Conservation (phyloP, 2,329 filamentous ascomycete species). For the Ceratocystis diversiconidia region DNA sequence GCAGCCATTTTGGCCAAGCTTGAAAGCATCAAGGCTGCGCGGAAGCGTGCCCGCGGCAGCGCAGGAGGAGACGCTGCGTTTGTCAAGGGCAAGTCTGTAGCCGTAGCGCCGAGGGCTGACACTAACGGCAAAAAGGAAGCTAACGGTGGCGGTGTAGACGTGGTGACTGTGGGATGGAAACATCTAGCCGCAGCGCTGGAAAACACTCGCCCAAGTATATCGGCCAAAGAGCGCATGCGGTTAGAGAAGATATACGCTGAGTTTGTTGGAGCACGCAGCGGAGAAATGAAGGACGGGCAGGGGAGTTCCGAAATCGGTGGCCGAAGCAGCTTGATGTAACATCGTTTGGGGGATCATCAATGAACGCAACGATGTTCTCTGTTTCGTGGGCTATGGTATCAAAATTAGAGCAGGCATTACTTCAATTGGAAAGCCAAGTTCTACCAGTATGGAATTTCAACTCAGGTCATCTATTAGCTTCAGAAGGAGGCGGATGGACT, state of each 20-base stretch:
- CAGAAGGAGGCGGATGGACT: too few relatives aligned
- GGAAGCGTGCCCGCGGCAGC: slow-evolving; percentile 29
- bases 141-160: slow-evolving; percentile 24
- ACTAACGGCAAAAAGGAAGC: neutral
- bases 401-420: too few relatives aligned
- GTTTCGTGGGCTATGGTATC: too few relatives aligned
- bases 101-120: slow-evolving; percentile 26
- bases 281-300: slow-evolving; percentile 89
- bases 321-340: slow-evolving; percentile 79
- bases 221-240: slow-evolving; percentile 57
- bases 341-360: too few relatives aligned
- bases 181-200: slow-evolving; percentile 68
- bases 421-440: too few relatives aligned
- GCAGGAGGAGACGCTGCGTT: slow-evolving; percentile 19
- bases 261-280: slow-evolving; percentile 83
- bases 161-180: slow-evolving; percentile 72
- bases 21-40: slow-evolving; percentile 58
- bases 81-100: slow-evolving; percentile 24
- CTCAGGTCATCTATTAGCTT: too few relatives aligned
- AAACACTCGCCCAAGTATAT: slow-evolving; percentile 70
- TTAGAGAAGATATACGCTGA: slow-evolving; percentile 75
- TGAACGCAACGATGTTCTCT: too few relatives aligned
- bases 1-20: slow-evolving; percentile 71
- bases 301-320: slow-evolving; percentile 85
- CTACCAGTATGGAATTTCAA: too few relatives aligned